Evolutionary conservation across 1,284 basidiomycete species (phyloP).

Genomic region (Ustanciosporium gigantosporum): DNA sequence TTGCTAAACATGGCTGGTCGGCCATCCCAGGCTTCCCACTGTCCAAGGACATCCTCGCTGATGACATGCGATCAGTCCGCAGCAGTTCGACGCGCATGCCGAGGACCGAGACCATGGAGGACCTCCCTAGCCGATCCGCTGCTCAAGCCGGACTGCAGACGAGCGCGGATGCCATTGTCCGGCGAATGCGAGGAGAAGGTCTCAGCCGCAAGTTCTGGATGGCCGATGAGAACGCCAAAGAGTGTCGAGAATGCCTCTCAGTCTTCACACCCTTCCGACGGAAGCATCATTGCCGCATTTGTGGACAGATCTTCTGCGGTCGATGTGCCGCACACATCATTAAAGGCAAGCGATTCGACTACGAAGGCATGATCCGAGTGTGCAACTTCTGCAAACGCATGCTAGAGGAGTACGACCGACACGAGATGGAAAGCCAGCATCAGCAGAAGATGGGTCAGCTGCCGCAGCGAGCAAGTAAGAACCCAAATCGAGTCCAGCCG

Average conservation of each 20-base stretch:
- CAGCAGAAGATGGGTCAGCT: constrained; percentile 16
- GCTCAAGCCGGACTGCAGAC: constrained; percentile 41
- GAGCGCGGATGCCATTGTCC: constrained; percentile 51
- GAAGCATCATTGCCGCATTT: constrained; percentile 60
- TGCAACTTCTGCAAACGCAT: constrained; percentile 93
- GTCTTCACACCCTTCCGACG: constrained; percentile 55
- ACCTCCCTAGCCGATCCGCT: constrained; percentile 11
- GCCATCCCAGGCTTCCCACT: constrained; percentile 53
- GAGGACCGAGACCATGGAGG: constrained; percentile 39
- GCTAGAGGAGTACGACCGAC: constrained; percentile 70
- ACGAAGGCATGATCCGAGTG: constrained; percentile 86
- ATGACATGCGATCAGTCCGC: constrained; percentile 49
- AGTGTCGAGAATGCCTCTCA: constrained; percentile 63
- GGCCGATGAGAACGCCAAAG: constrained; percentile 85
- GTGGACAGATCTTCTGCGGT: constrained; percentile 60
- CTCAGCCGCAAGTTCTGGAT: constrained; percentile 59
- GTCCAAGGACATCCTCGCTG: constrained; percentile 52
- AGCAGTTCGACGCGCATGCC: constrained; percentile 42
- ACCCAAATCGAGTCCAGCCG: constrained; percentile 22
- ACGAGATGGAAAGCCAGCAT: constrained; percentile 20
- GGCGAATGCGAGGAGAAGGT: constrained; percentile 52
- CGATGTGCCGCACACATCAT: constrained; percentile 93
- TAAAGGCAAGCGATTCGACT: constrained; percentile 88
- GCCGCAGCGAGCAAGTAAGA: constrained; percentile 24
- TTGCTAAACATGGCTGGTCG: constrained; percentile 43